phyloP scores from a whole-genome alignment of 2,329 filamentous ascomycete species.

The Didymella segeticola region DNA sequence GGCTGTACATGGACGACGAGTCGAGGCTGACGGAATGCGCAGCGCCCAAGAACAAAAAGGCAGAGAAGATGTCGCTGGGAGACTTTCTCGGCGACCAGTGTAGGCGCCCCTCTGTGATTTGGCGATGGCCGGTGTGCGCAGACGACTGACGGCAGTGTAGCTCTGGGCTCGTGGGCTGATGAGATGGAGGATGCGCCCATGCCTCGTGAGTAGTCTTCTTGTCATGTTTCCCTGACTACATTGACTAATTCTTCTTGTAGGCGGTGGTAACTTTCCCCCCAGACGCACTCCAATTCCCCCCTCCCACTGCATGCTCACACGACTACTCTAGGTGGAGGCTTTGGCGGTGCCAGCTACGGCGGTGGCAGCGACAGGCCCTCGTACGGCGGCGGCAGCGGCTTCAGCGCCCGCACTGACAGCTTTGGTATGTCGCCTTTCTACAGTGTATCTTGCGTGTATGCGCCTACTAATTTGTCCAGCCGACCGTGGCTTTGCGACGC shows the following conservation, averaged over 20 bases:
- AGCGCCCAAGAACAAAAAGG: slow-evolving; percentile 93
- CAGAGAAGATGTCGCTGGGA: slow-evolving; percentile 96
- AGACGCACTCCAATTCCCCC: neutral
- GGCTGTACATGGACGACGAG: too few relatives aligned
- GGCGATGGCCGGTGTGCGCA: slow-evolving; percentile 22
- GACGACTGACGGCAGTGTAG: slow-evolving; percentile 53
- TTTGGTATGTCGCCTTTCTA: slow-evolving; percentile 44
- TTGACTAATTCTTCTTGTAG: slow-evolving; percentile 36
- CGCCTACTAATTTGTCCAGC: slow-evolving; percentile 25
- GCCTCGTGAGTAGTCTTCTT: slow-evolving; percentile 66
- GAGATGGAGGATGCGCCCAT: slow-evolving; percentile 90
- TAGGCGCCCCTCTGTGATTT: slow-evolving; percentile 61
- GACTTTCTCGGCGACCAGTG: slow-evolving; percentile 92
- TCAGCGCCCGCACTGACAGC: slow-evolving; percentile 47
- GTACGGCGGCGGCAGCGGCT: slow-evolving; percentile 52
- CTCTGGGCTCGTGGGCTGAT: slow-evolving; percentile 94
- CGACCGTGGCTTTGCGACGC: slow-evolving; percentile 50
- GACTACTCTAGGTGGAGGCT: slow-evolving; percentile 41
- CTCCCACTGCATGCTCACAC: slow-evolving; percentile 26
- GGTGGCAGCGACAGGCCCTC: slow-evolving; percentile 59
- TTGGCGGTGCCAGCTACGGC: slow-evolving; percentile 46
- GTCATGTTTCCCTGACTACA: neutral
- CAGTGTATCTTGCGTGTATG: too few relatives aligned
- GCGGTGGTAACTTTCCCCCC: slow-evolving; percentile 35
- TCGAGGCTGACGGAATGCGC: slow-evolving; percentile 56